Conservation (phyloP, 176 grass and related monocot species). For the Cenchrus fungigraminus region DNA sequence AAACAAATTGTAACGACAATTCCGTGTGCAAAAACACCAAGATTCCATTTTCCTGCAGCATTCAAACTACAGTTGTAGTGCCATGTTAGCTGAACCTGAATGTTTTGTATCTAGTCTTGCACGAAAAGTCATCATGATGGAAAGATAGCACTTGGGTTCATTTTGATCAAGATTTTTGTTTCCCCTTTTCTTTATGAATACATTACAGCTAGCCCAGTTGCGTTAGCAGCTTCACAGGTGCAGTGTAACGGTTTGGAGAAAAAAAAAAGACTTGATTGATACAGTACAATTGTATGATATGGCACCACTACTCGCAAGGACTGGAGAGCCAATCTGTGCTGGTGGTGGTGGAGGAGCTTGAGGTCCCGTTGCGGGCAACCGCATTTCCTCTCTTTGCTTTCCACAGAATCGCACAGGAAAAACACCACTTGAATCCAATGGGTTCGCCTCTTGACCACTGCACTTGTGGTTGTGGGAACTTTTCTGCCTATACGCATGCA, state of each 20-base stretch:
- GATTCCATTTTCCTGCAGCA: neutral
- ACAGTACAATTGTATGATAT: neutral
- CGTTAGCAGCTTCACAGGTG: no score
- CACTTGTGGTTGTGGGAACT: neutral
- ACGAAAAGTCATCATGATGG: no score
- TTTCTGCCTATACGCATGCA: neutral
- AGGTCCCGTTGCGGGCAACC: neutral
- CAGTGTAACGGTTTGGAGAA: no score
- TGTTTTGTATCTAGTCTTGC: no score
- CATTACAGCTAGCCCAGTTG: no score
- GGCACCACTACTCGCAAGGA: neutral
- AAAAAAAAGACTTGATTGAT: no score
- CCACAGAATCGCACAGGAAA: conserved; percentile 1
- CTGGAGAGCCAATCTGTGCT: neutral
- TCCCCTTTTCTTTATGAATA: no score
- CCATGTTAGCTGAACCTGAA: no score
- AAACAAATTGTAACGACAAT: conserved; percentile 1
- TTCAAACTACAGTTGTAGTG: neutral
- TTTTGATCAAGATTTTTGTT: no score
- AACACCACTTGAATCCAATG: conserved; percentile 34
- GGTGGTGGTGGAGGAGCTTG: neutral
- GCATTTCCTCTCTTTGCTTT: conserved; percentile 15
- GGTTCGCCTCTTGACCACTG: conserved; percentile 11
- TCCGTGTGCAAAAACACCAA: neutral
- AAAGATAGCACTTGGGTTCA: no score